phyloP scores from a whole-genome alignment of 306 rosid genomes.

The Luffa aegyptiaca region DNA sequence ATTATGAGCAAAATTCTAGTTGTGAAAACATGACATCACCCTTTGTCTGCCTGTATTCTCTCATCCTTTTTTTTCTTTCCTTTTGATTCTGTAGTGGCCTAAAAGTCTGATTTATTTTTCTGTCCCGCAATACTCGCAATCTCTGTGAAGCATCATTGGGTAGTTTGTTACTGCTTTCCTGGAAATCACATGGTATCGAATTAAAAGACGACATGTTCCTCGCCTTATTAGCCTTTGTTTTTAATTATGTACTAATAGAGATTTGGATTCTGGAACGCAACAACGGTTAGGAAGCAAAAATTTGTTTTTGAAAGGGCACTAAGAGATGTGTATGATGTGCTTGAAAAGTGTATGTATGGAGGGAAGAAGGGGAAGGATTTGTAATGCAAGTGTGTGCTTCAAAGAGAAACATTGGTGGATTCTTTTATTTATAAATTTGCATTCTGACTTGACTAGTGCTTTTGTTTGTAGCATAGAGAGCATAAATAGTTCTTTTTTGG shows the following conservation, averaged over 20 bases:
- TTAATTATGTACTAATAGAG: neutral
- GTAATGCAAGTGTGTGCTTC: conserved; percentile 10
- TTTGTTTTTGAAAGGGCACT: neutral
- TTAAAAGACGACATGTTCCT: conserved; percentile 7
- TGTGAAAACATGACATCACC: conserved; percentile 37
- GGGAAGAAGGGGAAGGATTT: neutral
- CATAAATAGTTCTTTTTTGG: neutral
- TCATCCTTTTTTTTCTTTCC: conserved; percentile 24
- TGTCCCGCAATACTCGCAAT: conserved; percentile 40
- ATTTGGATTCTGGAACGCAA: neutral
- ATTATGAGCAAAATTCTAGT: conserved; percentile 56
- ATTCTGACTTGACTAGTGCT: conserved; percentile 1
- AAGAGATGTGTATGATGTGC: neutral
- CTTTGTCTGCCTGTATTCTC: conserved; percentile 28
- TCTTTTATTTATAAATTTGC: conserved; percentile 2
- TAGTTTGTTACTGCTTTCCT: conserved; percentile 37
- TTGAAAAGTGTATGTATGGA: conserved; percentile 4
- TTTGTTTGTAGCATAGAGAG: conserved; percentile 1
- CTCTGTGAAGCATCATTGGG: conserved; percentile 44
- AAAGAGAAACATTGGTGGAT: neutral
- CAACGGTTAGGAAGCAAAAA: neutral
- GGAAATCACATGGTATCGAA: conserved; percentile 49
- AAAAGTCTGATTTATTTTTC: conserved; percentile 39
- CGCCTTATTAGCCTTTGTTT: neutral
- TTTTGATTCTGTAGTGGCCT: conserved; percentile 46